A percentile compares a stretch with the other conserved stretches of the same genome.
Conservation (phyloP, 2,329 filamentous ascomycete genomes). For the Stachybotrys elegans region DNA sequence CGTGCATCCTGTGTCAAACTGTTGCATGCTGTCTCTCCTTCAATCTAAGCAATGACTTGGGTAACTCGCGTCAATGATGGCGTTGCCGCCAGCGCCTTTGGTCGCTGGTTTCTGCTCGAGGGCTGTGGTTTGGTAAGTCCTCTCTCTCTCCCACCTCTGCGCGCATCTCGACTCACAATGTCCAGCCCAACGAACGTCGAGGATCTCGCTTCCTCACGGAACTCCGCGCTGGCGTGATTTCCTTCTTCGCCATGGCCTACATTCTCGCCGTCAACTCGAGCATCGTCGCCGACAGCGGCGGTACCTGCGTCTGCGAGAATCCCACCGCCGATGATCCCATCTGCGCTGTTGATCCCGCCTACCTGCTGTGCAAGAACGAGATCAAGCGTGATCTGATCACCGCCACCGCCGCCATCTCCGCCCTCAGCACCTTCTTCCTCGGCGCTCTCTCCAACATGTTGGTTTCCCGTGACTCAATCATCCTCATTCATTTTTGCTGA, state of each 20-base stretch:
- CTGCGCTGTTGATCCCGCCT: slow-evolving; percentile 40
- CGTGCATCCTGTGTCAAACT: too few species aligned
- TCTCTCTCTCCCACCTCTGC: too few species aligned
- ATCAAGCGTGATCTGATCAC: slow-evolving; percentile 71
- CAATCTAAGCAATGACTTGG: too few species aligned
- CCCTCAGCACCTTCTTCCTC: neutral
- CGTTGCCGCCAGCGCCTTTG: slow-evolving; percentile 55
- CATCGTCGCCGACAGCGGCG: slow-evolving; percentile 11
- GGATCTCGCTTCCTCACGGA: slow-evolving; percentile 57
- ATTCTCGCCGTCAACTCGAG: slow-evolving; percentile 18
- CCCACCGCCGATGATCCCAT: slow-evolving; percentile 37
- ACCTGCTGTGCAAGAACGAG: too few species aligned
- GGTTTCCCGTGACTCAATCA: too few species aligned
- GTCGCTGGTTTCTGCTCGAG: slow-evolving; percentile 66
- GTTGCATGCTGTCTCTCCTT: too few species aligned
- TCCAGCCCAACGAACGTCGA: slow-evolving; percentile 41
- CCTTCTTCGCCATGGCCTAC: slow-evolving; percentile 26
- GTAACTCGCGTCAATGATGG: slow-evolving; percentile 31
- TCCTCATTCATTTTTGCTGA: neutral
- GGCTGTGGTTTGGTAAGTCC: slow-evolving; percentile 64
- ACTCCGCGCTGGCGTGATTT: slow-evolving; percentile 57
- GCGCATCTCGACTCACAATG: neutral
- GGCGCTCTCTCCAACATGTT: slow-evolving; percentile 64
- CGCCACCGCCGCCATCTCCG: slow-evolving; percentile 66
- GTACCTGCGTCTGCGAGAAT: slow-evolving; percentile 8